Conservation (phyloP, 2,329 filamentous ascomycete species). For the Fusarium compactum region DNA sequence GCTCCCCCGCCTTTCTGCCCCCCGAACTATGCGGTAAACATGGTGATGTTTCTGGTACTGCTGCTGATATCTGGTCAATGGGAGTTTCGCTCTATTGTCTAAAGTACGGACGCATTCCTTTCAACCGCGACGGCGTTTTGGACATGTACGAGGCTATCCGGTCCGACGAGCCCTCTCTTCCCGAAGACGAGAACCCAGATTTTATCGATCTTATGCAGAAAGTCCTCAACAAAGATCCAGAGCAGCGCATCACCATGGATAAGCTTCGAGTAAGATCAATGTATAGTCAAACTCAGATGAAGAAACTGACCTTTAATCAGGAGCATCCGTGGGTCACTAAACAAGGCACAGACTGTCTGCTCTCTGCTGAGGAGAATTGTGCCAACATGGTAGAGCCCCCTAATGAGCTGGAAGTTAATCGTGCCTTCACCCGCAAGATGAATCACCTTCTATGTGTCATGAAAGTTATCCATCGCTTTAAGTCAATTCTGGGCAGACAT, state of each 20-base stretch:
- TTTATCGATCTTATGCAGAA: conserved; percentile 80
- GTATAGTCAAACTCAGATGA: not conserved
- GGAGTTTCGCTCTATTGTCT: conserved; percentile 94
- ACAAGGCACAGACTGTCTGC: conserved; percentile 78
- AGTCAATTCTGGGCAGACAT: conserved; percentile 69
- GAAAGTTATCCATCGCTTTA: conserved; percentile 92
- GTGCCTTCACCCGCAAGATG: conserved; percentile 92
- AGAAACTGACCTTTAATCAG: conserved; percentile 60
- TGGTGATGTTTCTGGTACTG: conserved; percentile 86
- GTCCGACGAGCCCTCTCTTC: conserved; percentile 72
- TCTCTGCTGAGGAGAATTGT: conserved; percentile 88
- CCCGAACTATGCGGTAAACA: conserved; percentile 93
- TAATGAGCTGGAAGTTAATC: conserved; percentile 89
- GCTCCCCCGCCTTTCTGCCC: conserved; percentile 93
- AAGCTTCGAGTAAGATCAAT: conserved; percentile 76
- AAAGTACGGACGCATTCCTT: conserved; percentile 88
- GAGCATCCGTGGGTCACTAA: conserved; percentile 94
- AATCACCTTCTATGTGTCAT: conserved; percentile 88
- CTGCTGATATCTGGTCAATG: conserved; percentile 99
- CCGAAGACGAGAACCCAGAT: conserved; percentile 71
- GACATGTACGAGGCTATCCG: conserved; percentile 93
- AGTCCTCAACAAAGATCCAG: conserved; percentile 86
- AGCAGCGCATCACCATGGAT: conserved; percentile 84
- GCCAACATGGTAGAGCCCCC: conserved; percentile 82
- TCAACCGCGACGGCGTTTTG: conserved; percentile 80